phyloP scores from a whole-genome alignment of 495 filamentous ascomycete species.

The Podospora comata region DNA sequence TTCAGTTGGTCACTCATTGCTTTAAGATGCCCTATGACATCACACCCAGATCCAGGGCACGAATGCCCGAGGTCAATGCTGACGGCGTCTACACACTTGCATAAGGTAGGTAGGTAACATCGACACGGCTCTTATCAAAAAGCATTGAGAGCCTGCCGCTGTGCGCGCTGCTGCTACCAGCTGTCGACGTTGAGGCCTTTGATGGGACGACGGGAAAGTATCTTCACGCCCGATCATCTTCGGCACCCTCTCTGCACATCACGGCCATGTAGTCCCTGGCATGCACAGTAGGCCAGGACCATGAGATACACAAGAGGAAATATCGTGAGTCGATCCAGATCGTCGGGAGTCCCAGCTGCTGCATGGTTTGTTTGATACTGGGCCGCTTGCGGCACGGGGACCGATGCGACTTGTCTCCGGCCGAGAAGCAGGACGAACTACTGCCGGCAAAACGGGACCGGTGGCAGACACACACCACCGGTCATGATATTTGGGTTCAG shows the following conservation, averaged over 20 bases:
- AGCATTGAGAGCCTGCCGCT: background rate
- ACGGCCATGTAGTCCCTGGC: background rate
- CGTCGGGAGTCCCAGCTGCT: background rate
- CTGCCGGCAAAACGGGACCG: background rate
- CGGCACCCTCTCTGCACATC: background rate
- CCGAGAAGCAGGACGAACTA: background rate
- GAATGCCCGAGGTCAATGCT: background rate
- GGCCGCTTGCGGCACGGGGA: background rate
- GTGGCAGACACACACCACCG: background rate
- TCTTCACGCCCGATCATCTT: background rate
- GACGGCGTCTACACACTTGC: background rate
- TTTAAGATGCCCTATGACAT: background rate
- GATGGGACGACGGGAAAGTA: background rate
- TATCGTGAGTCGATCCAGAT: background rate
- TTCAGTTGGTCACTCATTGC: background rate
- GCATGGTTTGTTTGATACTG: background rate
- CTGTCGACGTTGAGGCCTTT: background rate
- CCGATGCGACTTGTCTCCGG: constrained; percentile 1
- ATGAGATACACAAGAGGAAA: background rate
- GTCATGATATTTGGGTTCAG: background rate
- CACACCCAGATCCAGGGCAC: background rate
- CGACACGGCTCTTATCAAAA: background rate
- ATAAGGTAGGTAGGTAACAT: background rate
- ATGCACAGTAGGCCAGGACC: background rate
- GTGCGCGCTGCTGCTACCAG: background rate